These are phyloP conservation scores for Acorus gramineus DNA, from an alignment of 106 monocot species.

Conservation along the genomic window DNA sequence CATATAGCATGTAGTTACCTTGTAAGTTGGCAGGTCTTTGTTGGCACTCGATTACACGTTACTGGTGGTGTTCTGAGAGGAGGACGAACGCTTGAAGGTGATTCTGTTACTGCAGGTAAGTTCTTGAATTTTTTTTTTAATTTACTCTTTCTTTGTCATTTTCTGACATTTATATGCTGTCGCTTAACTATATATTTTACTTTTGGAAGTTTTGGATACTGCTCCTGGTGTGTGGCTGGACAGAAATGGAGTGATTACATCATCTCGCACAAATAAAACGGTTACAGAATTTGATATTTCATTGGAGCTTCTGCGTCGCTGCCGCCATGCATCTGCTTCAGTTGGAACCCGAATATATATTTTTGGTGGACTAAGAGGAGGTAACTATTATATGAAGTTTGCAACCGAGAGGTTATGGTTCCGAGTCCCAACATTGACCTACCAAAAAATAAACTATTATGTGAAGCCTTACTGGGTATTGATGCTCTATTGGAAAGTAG, in stretches of 20 bases:
- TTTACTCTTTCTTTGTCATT: not conserved
- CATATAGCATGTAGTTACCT: too few relatives aligned
- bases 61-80: conserved; percentile 93
- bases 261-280: conserved; percentile 44
- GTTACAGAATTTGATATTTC: conserved; percentile 47
- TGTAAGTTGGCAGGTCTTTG: conserved; percentile 66
- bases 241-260: conserved; percentile 74
- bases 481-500: too few relatives aligned
- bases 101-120: conserved; percentile 75
- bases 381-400: conserved; percentile 22
- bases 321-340: conserved; percentile 88
- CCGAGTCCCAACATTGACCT: too few relatives aligned
- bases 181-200: conserved; percentile 4
- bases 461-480: too few relatives aligned
- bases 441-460: too few relatives aligned
- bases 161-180: not conserved
- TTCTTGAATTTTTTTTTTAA: conserved; percentile 4
- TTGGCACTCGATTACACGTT: conserved; percentile 91
- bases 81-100: conserved; percentile 74
- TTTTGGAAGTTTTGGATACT: conserved; percentile 86
- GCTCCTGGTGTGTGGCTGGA: conserved; percentile 98
- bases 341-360: conserved; percentile 60
- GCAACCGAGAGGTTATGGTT: too few relatives aligned
- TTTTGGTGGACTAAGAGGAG: conserved; percentile 92
- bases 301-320: conserved; percentile 76